These are phyloP conservation scores for Wickerhamomyces mucosus DNA, from an alignment of 805 yeast species.

Conservation along the genomic window DNA sequence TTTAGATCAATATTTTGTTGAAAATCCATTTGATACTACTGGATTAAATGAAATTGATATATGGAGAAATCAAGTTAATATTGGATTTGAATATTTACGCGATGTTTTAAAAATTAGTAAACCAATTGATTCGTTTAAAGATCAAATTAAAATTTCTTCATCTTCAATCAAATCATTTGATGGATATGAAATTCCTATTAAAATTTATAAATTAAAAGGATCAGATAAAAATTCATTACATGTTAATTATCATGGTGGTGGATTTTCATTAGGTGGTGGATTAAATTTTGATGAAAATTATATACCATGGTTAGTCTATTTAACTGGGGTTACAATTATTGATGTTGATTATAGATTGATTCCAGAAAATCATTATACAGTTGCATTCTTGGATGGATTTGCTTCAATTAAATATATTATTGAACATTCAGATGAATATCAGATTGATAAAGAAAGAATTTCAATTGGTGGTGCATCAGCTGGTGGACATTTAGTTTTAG, in stretches of 20 bases:
- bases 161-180: not conserved
- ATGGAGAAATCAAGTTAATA: not conserved
- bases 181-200: slow-evolving; percentile 1
- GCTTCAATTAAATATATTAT: not conserved
- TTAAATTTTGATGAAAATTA: not conserved
- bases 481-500: slow-evolving; percentile 1
- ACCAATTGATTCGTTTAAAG: not conserved
- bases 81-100: not conserved
- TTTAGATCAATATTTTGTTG: not conserved
- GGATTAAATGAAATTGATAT: not conserved
- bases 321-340: not conserved
- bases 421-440: not conserved
- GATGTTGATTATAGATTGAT: not conserved
- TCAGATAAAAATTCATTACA: not conserved
- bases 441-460: slow-evolving; percentile 1
- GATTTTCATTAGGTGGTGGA: not conserved
- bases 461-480: slow-evolving; percentile 2
- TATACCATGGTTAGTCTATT: not conserved
- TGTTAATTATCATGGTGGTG: slow-evolving; percentile 1
- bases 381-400: not conserved
- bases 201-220: not conserved
- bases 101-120: not conserved
- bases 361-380: not conserved
- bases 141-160: not conserved
- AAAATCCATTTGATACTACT: not conserved